Evolutionary conservation across 2,329 filamentous ascomycete genomes (phyloP).

Genomic region (Penicillium thymicola): DNA sequence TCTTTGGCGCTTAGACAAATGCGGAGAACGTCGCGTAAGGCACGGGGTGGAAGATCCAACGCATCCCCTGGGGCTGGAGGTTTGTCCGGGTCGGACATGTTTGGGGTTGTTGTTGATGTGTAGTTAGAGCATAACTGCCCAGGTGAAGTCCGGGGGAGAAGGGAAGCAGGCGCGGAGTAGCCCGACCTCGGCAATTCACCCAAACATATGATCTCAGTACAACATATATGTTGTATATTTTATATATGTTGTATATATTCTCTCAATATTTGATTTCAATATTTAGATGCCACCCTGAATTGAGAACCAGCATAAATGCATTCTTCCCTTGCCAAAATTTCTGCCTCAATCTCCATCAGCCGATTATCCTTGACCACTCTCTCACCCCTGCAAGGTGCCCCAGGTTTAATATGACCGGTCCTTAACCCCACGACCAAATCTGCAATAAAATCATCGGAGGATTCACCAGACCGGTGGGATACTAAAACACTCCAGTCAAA

Average conservation of each 20-base stretch:
- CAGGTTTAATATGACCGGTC: conserved; percentile 43
- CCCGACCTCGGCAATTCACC: conserved; percentile 2
- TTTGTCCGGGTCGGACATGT: conserved; percentile 26
- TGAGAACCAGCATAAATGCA: not conserved
- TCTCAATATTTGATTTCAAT: not conserved
- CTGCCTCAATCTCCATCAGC: conserved; percentile 43
- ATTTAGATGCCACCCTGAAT: not conserved
- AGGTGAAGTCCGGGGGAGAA: conserved; percentile 4
- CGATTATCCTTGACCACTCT: conserved; percentile 46
- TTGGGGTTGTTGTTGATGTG: conserved; percentile 6
- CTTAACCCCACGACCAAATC: conserved; percentile 41
- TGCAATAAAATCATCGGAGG: conserved; percentile 46
- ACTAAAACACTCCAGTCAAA: conserved; percentile 44
- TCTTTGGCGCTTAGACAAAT: conserved; percentile 81
- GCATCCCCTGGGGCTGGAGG: conserved; percentile 7
- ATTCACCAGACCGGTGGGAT: conserved; percentile 44
- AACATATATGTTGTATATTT: no score
- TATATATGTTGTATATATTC: not conserved
- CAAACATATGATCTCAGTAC: not conserved
- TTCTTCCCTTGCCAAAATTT: conserved; percentile 22
- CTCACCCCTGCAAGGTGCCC: conserved; percentile 42
- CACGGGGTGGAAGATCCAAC: conserved; percentile 60
- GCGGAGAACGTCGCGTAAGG: conserved; percentile 79
- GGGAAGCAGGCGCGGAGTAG: not conserved
- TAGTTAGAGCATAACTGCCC: not conserved